Evolutionary conservation across 768 basidiomycete genomes (phyloP).

Genomic region (Gymnopilus dilepis): DNA sequence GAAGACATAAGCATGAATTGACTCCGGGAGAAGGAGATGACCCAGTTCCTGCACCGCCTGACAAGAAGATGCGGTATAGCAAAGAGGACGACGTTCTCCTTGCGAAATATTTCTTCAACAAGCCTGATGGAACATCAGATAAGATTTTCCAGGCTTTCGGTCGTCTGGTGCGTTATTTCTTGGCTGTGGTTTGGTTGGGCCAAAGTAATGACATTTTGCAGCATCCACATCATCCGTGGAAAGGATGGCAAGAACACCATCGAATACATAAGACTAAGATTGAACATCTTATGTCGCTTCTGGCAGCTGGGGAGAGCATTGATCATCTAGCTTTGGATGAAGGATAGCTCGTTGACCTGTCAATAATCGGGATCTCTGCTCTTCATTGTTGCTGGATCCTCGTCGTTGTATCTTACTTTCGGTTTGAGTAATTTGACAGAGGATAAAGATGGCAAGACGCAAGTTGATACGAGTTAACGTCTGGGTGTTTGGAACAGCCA

Average conservation of each 20-base stretch:
- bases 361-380: no score
- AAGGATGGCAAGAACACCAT: slow-evolving; percentile 93
- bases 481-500: no score
- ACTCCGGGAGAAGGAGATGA: slow-evolving; percentile 69
- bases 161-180: slow-evolving; percentile 64
- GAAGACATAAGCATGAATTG: slow-evolving; percentile 85
- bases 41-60: slow-evolving; percentile 75
- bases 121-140: slow-evolving; percentile 83
- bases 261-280: slow-evolving; percentile 88
- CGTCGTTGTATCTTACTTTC: no score
- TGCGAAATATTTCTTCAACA: slow-evolving; percentile 72
- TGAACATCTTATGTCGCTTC: slow-evolving; percentile 73
- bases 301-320: slow-evolving; percentile 60
- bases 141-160: slow-evolving; percentile 86
- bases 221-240: slow-evolving; percentile 92
- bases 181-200: no score
- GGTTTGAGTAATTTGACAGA: no score
- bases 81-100: slow-evolving; percentile 79
- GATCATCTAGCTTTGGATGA: slow-evolving; percentile 34
- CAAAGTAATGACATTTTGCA: no score
- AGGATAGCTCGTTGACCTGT: slow-evolving; percentile 16
- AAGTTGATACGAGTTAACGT: no score
- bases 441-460: no score
- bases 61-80: slow-evolving; percentile 90
- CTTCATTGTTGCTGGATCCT: neutral